These are phyloP conservation scores for Botryotinia convoluta DNA, from an alignment of 2,329 filamentous ascomycete genomes.

Conservation along the genomic window DNA sequence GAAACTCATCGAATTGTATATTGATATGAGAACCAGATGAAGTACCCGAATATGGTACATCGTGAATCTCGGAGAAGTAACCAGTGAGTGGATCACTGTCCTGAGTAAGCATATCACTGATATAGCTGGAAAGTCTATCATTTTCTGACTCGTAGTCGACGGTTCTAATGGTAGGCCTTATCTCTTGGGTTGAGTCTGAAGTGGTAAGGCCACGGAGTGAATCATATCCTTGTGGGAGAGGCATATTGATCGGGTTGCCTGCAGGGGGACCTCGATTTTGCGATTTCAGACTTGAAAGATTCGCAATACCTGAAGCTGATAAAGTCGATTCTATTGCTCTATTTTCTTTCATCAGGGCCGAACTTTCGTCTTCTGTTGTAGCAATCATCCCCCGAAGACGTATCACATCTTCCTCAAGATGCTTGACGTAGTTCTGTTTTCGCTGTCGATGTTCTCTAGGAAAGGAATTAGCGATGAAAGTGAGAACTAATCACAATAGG, in stretches of 20 bases:
- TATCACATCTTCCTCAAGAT: constrained; percentile 35
- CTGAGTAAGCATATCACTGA: constrained; percentile 1
- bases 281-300: not conserved
- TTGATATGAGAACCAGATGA: not conserved
- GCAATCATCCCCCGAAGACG: constrained; percentile 33
- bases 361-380: constrained; percentile 26
- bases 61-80: not conserved
- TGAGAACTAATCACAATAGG: not conserved
- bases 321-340: constrained; percentile 25
- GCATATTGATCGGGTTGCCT: not conserved
- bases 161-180: not conserved
- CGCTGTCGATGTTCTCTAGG: constrained; percentile 35
- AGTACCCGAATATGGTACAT: not conserved
- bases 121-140: constrained; percentile 8
- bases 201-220: not conserved
- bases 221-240: not conserved
- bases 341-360: constrained; percentile 30
- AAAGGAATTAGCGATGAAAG: not conserved
- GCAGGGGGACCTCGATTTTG: not conserved
- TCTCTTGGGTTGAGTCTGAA: not conserved
- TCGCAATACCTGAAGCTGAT: not conserved
- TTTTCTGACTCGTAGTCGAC: constrained; percentile 3
- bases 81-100: not conserved
- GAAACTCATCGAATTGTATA: not conserved
- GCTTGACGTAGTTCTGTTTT: constrained; percentile 35